These are phyloP conservation scores for Adansonia gregorii DNA, from an alignment of 441 rosid genomes.

Conservation along the genomic window DNA sequence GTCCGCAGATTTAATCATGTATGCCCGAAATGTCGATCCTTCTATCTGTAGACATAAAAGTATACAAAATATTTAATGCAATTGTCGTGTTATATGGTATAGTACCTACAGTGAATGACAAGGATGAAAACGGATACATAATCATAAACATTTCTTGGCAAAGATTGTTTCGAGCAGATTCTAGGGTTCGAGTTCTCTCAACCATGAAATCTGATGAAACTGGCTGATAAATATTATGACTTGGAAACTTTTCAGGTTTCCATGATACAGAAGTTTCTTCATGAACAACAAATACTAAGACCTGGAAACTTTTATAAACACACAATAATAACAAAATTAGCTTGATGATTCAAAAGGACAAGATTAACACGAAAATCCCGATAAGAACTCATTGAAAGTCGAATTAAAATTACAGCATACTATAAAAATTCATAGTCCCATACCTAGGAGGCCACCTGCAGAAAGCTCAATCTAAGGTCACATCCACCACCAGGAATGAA, in stretches of 20 bases:
- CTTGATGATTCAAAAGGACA: constrained; percentile 13
- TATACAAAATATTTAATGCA: background rate
- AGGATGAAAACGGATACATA: background rate
- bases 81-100: background rate
- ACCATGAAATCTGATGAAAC: background rate
- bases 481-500: background rate
- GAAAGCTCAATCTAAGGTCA: background rate
- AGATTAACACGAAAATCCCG: constrained; percentile 12
- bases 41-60: constrained; percentile 8
- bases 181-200: background rate
- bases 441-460: background rate
- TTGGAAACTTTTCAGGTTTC: too few species aligned
- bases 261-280: too few species aligned
- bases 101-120: background rate
- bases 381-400: background rate
- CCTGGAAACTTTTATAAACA: background rate
- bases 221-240: too few species aligned
- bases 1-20: constrained; percentile 25
- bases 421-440: background rate
- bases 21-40: background rate
- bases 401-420: too few species aligned
- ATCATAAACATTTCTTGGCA: background rate
- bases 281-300: too few species aligned
- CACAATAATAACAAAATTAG: background rate
- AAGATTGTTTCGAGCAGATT: background rate